Evolutionary conservation across 768 basidiomycete genomes (phyloP).

Genomic region (Leccinellum albellum): DNA sequence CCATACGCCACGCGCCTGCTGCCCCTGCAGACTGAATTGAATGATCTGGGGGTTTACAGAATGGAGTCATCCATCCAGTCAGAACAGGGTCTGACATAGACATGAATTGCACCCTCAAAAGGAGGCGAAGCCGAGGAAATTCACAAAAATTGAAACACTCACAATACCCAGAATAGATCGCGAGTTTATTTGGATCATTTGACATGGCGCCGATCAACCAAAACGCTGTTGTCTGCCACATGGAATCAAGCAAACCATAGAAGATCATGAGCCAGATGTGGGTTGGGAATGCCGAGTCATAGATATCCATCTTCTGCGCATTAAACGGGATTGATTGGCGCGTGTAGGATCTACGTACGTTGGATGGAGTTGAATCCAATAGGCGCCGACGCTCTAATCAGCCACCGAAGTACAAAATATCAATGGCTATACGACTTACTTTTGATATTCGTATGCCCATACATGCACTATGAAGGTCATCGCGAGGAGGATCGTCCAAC

Average conservation of each 20-base stretch:
- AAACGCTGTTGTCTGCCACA: slow-evolving; percentile 79
- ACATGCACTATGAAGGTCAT: slow-evolving; percentile 66
- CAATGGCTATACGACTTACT: slow-evolving; percentile 34
- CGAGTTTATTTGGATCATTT: slow-evolving; percentile 72
- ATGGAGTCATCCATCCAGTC: neutral
- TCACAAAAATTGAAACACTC: slow-evolving; percentile 54
- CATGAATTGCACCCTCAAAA: too few relatives aligned
- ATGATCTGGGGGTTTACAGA: slow-evolving; percentile 42
- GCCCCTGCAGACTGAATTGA: slow-evolving; percentile 74
- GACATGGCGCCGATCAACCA: slow-evolving; percentile 85
- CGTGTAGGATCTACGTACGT: slow-evolving; percentile 46
- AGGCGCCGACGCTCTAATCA: neutral
- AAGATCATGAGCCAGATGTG: slow-evolving; percentile 61
- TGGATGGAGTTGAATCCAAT: neutral
- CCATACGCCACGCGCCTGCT: slow-evolving; percentile 67
- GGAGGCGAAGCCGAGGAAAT: too few relatives aligned
- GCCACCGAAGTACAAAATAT: neutral
- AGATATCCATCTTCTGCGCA: slow-evolving; percentile 54
- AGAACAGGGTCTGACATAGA: neutral
- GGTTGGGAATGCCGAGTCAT: slow-evolving; percentile 12
- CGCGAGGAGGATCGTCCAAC: slow-evolving; percentile 56
- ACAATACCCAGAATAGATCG: slow-evolving; percentile 79
- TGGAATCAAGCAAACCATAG: slow-evolving; percentile 69
- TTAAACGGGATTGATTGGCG: slow-evolving; percentile 44
- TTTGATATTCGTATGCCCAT: slow-evolving; percentile 76